A percentile compares a stretch with the other conserved stretches of the same genome.
These are phyloP conservation scores for Phialophora verrucosa DNA, from an alignment of 2,329 filamentous ascomycete genomes.

Conservation along the genomic window DNA sequence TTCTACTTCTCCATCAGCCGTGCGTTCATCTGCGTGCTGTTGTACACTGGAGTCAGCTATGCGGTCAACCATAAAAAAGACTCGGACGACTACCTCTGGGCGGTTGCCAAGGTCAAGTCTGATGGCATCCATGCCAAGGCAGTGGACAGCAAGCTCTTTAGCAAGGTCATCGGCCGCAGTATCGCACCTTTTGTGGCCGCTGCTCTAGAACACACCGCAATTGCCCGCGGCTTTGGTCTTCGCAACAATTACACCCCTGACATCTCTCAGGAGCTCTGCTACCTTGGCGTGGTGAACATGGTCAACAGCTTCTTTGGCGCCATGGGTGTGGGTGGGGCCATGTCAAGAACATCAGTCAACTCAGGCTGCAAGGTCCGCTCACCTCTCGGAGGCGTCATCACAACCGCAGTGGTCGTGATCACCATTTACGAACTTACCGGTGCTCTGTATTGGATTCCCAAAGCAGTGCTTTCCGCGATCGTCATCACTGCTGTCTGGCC, in stretches of 20 bases:
- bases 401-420: constrained; percentile 65
- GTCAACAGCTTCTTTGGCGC: constrained; percentile 69
- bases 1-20: constrained; percentile 66
- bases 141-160: constrained; percentile 56
- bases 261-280: constrained; percentile 69
- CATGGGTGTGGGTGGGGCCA: constrained; percentile 68
- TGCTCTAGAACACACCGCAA: constrained; percentile 67
- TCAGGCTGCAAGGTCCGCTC: constrained; percentile 67
- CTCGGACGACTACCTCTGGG: constrained; percentile 57
- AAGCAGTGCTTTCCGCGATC: constrained; percentile 67
- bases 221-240: constrained; percentile 67
- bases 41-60: constrained; percentile 69
- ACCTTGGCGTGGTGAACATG: constrained; percentile 66
- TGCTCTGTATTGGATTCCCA: constrained; percentile 70
- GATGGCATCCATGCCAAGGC: constrained; percentile 59
- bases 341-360: constrained; percentile 72
- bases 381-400: constrained; percentile 65
- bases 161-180: constrained; percentile 59
- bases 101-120: constrained; percentile 62
- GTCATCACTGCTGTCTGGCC: constrained; percentile 70
- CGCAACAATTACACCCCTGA: constrained; percentile 68
- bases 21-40: constrained; percentile 64
- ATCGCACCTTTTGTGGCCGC: constrained; percentile 68
- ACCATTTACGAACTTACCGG: constrained; percentile 67
- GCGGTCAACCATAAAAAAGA: constrained; percentile 60